Evolutionary conservation across 495 filamentous ascomycete species (phyloP), one percentile per base, ranked within the genome.

Genomic region (Penicillium pulvis): DNA sequence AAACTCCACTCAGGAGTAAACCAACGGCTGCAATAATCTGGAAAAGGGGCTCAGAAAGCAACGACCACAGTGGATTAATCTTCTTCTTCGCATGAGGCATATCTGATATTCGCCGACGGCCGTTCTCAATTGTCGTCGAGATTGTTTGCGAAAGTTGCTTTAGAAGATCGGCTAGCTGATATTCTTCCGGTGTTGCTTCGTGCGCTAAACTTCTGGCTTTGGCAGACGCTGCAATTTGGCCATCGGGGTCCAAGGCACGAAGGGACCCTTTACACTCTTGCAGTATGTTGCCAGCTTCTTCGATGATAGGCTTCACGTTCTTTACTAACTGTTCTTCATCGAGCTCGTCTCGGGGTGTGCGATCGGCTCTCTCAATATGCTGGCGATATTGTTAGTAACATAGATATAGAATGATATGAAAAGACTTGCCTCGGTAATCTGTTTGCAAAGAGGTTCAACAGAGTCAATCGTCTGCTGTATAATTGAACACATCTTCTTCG

Each of bases 241-340:
- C 90, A 62, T 93, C 89, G 1, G 91, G 91, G 61, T 96, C 91
- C 6, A 94, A 83, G 6, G 88, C 90, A 59, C 90, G 88, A 66
- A 96, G 90, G 35, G 87, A 79, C 56, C 89, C 90, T 71, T 93
- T 90, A 72, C 87, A 88, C 67, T 95, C 91, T 60, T 84, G 82
- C 6, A 96, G 81, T 68, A 91, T 89, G 57, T 84, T 82, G 55
- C 83, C 83, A 41, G 39, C 39, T 16, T 41, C 16, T 41, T 41
- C 39, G 14, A 41, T 87, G 23, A 94, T 76, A 0, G 91, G 91
- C 56, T 85, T 87, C 60, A 93, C 88, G 54, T 89, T 79, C 58
- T 88, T 80, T 62, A 96, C 91, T 12, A 94, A 83, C 57, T 86
- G 78, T 55, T 94, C 90, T 67, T 94, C 91, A 70, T 94, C 90